A percentile compares a stretch with the other conserved stretches of the same genome.
These are phyloP conservation scores for Cryptococcus deneoformans DNA, from an alignment of 1,284 basidiomycete genomes.

Conservation along the genomic window DNA sequence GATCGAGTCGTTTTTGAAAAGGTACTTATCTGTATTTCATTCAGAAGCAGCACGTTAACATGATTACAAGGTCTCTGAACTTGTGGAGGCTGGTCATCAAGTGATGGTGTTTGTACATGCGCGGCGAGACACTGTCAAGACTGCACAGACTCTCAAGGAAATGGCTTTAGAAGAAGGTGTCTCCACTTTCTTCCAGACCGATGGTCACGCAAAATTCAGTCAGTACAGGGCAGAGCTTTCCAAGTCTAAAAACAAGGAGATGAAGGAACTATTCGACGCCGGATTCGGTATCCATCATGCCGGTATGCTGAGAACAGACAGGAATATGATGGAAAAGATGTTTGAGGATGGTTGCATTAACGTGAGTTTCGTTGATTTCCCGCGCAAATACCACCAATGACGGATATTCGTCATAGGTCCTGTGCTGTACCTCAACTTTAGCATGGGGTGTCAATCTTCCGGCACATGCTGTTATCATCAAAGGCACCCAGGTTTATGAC, in stretches of 20 bases:
- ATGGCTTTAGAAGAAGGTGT: conserved; percentile 70
- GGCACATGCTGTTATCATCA: conserved; percentile 97
- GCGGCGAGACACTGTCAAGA: conserved; percentile 96
- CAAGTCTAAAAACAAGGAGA: conserved; percentile 84
- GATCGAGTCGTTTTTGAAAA: conserved; percentile 91
- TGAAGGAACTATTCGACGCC: conserved; percentile 88
- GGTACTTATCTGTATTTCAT: conserved; percentile 26
- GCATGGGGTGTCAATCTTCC: conserved; percentile 99
- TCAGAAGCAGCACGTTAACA: conserved; percentile 9
- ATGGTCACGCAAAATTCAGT: conserved; percentile 72
- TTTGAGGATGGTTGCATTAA: conserved; percentile 91
- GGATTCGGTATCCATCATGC: conserved; percentile 99
- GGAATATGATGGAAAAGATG: conserved; percentile 94
- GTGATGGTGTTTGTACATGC: conserved; percentile 99
- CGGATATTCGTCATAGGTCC: conserved; percentile 59
- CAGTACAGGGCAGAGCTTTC: conserved; percentile 75
- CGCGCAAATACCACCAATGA: neutral
- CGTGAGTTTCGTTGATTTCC: conserved; percentile 51
- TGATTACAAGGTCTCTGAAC: conserved; percentile 72
- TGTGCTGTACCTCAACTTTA: conserved; percentile 97
- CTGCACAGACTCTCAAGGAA: conserved; percentile 81
- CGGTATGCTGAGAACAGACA: conserved; percentile 92
- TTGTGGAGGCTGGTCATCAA: conserved; percentile 87
- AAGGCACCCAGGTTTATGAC: conserved; percentile 97
- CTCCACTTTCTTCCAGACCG: conserved; percentile 72